Evolutionary conservation across 495 filamentous ascomycete species (phyloP), one percentile per base, ranked within the genome.

Genomic region (Apiosordaria backusii): DNA sequence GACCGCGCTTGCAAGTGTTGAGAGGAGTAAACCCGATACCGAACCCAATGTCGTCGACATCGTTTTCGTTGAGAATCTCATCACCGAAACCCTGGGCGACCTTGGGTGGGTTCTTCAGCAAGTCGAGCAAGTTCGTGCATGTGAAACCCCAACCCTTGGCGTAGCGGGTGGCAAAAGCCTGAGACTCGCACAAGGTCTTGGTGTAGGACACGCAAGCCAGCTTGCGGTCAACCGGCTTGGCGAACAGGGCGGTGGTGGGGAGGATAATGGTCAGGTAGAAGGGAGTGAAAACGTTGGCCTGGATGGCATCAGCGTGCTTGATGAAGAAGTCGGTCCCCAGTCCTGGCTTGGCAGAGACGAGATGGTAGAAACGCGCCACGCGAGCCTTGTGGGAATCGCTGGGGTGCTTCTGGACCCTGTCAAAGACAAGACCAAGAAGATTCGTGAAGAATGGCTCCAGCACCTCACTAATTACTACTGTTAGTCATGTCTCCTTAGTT

Each of bases 1-100:
- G 67, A 0, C 76, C 69, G 60, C 86, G 85, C 75, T 89, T 90
- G 77, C 93, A 92, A 1, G 95, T 97, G 75, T 91, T 93, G 64
- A 99, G 83, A 52, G 89, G 86, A 1, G 95, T 97, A 78, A 96
- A 99, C 1, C 92, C 92, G 54, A 96, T 87, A 13, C 94, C 96
- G 71, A 98, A 99, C 60, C 90, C 88, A 72, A 97, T 86, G 74
- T 99, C 94, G 68, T 99, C 95, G 57, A 95, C 89, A 70, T 98
- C 95, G 10, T 90, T 88, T 71, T 96, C 93, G 18, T 85, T 82
- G 68, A 93, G 87, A 23, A 89, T 74, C 63, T 96, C 92, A 66
- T 97, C 93, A 58, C 86, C 84, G 7, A 74, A 65, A 3, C 81
- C 79, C 57, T 85, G 75, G 10, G 85, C 78, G 6, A 91, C 88